These are phyloP conservation scores for Cytospora schulzeri DNA, from an alignment of 2,329 filamentous ascomycete genomes.

Conservation along the genomic window DNA sequence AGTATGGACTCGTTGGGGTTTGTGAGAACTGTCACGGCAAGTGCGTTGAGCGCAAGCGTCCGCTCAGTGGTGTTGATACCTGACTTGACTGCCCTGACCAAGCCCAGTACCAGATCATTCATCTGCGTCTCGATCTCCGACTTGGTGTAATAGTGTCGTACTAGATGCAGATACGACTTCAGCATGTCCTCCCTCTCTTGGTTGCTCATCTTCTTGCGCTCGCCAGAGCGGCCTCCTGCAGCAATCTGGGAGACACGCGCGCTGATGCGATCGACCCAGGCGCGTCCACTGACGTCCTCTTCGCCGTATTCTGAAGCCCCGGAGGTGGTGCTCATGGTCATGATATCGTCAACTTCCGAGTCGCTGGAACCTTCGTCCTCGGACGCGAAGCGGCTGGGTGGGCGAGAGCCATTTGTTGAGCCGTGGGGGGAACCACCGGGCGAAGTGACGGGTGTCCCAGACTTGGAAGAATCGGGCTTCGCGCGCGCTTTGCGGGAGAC, in stretches of 20 bases:
- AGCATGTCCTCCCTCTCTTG: constrained; percentile 70
- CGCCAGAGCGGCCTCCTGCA: constrained; percentile 38
- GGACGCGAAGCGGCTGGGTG: constrained; percentile 63
- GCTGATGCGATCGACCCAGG: constrained; percentile 64
- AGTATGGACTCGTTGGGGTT: constrained; percentile 67
- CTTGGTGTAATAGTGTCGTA: constrained; percentile 69
- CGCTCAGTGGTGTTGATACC: constrained; percentile 71
- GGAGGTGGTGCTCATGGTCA: constrained; percentile 47
- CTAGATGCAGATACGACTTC: constrained; percentile 61
- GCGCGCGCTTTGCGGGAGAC: constrained; percentile 68
- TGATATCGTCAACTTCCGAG: constrained; percentile 54
- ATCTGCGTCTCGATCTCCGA: constrained; percentile 62
- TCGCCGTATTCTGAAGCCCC: constrained; percentile 70
- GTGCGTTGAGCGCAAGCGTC: constrained; percentile 69
- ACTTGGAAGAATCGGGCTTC: constrained; percentile 53
- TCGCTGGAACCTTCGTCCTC: constrained; percentile 61
- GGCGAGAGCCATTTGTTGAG: constrained; percentile 61
- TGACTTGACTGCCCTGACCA: constrained; percentile 70
- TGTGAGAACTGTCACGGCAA: constrained; percentile 71
- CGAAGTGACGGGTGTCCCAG: constrained; percentile 60
- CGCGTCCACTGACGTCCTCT: constrained; percentile 49
- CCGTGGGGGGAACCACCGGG: constrained; percentile 58
- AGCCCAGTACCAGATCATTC: constrained; percentile 63
- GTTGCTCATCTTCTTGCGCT: constrained; percentile 75
- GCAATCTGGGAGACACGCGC: constrained; percentile 70